These are phyloP conservation scores for Fusarium sp. DNA, from an alignment of 2,329 filamentous ascomycete genomes.

Conservation along the genomic window DNA sequence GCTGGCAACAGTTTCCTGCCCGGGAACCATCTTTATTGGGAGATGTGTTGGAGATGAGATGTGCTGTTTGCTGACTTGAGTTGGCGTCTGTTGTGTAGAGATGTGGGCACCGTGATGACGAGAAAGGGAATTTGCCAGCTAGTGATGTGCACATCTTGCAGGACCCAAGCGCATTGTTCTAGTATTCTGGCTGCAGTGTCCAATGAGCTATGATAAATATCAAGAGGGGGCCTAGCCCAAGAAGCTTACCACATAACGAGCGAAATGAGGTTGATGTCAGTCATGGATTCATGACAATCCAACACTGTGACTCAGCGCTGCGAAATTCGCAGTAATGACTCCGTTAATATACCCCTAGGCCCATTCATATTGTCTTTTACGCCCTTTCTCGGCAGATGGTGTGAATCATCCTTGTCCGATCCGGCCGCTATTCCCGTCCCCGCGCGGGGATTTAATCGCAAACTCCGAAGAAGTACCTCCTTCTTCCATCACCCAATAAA, in stretches of 20 bases:
- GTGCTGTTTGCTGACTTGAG: background rate
- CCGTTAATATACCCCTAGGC: background rate
- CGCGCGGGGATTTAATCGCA: background rate
- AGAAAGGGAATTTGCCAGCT: background rate
- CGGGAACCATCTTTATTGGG: background rate
- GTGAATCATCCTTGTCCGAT: background rate
- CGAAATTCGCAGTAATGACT: background rate
- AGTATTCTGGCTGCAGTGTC: background rate
- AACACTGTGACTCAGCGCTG: background rate
- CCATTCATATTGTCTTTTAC: background rate
- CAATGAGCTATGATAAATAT: background rate
- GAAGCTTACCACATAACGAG: background rate
- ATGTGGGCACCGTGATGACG: background rate
- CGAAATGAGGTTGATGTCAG: background rate
- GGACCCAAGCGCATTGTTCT: background rate
- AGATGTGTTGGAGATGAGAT: background rate
- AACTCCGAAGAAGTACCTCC: background rate
- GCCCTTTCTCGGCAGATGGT: background rate
- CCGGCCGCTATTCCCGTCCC: no score
- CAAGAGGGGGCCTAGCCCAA: background rate
- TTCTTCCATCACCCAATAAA: background rate
- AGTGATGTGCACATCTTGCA: background rate
- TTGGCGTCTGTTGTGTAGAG: background rate
- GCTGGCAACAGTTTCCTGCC: background rate
- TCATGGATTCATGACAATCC: background rate